phyloP scores from a whole-genome alignment of 805 yeast species.

The Nakazawaea peltata region DNA sequence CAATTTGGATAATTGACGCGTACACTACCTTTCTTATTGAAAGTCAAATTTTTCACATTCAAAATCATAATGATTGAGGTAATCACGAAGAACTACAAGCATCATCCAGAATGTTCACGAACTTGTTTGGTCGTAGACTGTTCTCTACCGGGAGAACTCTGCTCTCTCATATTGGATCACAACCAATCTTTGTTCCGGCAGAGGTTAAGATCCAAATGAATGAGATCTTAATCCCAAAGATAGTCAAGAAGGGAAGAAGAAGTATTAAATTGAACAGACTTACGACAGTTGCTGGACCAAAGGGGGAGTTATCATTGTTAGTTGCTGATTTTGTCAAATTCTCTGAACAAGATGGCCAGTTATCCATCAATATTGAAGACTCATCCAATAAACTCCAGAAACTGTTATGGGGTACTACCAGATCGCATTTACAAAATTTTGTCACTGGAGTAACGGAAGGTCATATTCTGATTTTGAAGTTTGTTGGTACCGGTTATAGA shows the following conservation, averaged over 20 bases:
- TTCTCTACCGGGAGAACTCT: constrained; percentile 24
- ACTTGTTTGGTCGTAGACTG: no score
- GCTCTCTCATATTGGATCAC: constrained; percentile 68
- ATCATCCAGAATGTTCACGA: no score
- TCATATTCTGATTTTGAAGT: constrained; percentile 75
- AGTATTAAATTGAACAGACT: constrained; percentile 48
- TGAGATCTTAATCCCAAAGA: constrained; percentile 45
- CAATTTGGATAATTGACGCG: no score
- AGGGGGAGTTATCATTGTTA: constrained; percentile 54
- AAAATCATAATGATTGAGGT: no score
- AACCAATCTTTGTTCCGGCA: constrained; percentile 62
- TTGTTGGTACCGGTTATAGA: constrained; percentile 97
- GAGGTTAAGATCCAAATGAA: constrained; percentile 45
- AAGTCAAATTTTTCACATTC: no score
- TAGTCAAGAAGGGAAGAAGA: constrained; percentile 60
- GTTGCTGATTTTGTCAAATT: constrained; percentile 67
- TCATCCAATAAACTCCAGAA: constrained; percentile 58
- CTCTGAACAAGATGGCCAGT: constrained; percentile 26
- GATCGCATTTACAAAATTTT: constrained; percentile 71
- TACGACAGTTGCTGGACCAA: constrained; percentile 67
- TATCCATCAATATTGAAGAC: constrained; percentile 51
- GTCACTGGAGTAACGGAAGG: constrained; percentile 90
- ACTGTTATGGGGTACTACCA: constrained; percentile 91
- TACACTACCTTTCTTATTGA: no score
- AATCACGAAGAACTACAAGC: no score